Conservation (phyloP, 1,139 yeast species). For the Yamadazyma buinensis region DNA sequence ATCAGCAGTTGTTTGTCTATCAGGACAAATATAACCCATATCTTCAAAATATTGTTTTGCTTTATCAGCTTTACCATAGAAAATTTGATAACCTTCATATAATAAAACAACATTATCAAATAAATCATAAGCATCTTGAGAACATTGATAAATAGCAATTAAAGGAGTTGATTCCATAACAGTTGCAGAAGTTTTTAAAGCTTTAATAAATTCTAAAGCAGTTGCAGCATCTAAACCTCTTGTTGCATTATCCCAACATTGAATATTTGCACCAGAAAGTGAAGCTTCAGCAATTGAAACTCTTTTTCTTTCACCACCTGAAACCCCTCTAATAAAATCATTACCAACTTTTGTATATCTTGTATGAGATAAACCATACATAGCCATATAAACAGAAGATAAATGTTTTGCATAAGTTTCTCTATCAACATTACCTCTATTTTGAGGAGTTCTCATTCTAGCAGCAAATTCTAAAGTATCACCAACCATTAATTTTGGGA, state of each 20-base stretch:
- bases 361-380: constrained; percentile 37
- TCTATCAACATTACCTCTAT: constrained; percentile 38
- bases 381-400: constrained; percentile 42
- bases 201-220: constrained; percentile 62
- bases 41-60: constrained; percentile 43
- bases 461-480: constrained; percentile 49
- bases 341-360: constrained; percentile 35
- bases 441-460: constrained; percentile 38
- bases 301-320: constrained; percentile 47
- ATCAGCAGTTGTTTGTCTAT: constrained; percentile 80
- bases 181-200: constrained; percentile 58
- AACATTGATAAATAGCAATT: constrained; percentile 64
- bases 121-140: constrained; percentile 58
- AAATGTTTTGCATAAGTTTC: constrained; percentile 40
- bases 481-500: constrained; percentile 52
- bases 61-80: constrained; percentile 54
- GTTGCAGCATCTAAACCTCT: constrained; percentile 74
- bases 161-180: constrained; percentile 54
- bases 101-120: constrained; percentile 74
- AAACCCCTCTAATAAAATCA: constrained; percentile 37
- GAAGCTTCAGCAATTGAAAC: constrained; percentile 45
- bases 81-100: constrained; percentile 78
- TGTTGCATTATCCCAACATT: constrained; percentile 79
- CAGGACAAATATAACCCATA: constrained; percentile 59
- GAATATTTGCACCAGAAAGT: constrained; percentile 39